A percentile compares a stretch with the other conserved stretches of the same genome.
These are phyloP conservation scores for Henckelia pumila DNA, from an alignment of 257 asterid species.

Conservation along the genomic window DNA sequence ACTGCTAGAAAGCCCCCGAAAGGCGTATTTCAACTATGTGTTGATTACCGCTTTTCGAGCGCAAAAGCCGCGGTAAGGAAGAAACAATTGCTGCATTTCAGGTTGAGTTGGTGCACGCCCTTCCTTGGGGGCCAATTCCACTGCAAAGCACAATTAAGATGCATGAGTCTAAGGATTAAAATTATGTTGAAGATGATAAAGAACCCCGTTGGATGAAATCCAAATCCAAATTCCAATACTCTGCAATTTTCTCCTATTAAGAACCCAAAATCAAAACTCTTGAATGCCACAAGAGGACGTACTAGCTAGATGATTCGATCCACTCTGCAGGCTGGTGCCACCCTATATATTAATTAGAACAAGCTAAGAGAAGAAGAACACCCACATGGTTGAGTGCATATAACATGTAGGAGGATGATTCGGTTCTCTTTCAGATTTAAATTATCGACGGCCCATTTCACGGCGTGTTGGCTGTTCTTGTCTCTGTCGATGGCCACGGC, in stretches of 20 bases:
- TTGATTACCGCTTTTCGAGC: conserved; percentile 77
- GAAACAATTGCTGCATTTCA: conserved; percentile 65
- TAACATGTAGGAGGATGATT: conserved; percentile 64
- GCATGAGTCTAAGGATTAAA: too few relatives aligned
- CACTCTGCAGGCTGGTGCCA: too few relatives aligned
- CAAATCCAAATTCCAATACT: too few relatives aligned
- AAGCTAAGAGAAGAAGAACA: background rate
- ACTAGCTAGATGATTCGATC: too few relatives aligned
- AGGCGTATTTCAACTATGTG: too few relatives aligned
- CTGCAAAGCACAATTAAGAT: conserved; percentile 32
- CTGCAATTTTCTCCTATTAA: too few relatives aligned
- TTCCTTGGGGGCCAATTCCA: conserved; percentile 37
- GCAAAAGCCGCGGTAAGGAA: conserved; percentile 75
- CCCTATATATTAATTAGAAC: too few relatives aligned
- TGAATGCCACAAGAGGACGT: too few relatives aligned
- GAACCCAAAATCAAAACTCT: too few relatives aligned
- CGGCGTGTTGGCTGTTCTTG: conserved; percentile 82
- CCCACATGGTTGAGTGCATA: background rate
- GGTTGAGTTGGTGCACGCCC: conserved; percentile 54
- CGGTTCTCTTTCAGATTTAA: conserved; percentile 36
- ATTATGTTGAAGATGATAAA: too few relatives aligned
- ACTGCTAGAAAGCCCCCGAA: too few relatives aligned
- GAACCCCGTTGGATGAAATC: too few relatives aligned
- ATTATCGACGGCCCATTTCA: conserved; percentile 83
- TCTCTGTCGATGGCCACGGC: conserved; percentile 81